Conservation (phyloP, 2,329 filamentous ascomycete species). For the Aspergillus pseudoterreus region DNA sequence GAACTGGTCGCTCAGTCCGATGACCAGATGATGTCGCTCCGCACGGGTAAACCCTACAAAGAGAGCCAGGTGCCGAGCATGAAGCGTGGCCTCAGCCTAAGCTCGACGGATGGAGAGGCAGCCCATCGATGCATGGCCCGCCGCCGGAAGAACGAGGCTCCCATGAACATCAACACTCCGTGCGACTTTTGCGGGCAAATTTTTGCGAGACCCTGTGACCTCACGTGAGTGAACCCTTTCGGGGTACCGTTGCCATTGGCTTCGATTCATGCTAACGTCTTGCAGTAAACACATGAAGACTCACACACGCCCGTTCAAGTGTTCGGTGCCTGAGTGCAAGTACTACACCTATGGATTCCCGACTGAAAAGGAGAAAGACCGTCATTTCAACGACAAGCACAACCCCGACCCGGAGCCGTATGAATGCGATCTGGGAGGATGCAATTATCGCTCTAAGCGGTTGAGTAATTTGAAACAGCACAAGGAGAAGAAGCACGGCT, state of each 20-base stretch:
- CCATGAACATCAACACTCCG: conserved; percentile 76
- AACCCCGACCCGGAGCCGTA: conserved; percentile 74
- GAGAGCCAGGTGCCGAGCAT: conserved; percentile 35
- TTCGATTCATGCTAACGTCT: conserved; percentile 7
- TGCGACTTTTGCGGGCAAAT: conserved; percentile 81
- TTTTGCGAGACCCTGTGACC: conserved; percentile 94
- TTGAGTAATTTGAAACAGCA: conserved; percentile 98
- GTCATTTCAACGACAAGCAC: conserved; percentile 96
- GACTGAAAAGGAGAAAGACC: conserved; percentile 95
- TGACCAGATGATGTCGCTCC: conserved; percentile 74
- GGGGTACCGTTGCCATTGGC: not conserved
- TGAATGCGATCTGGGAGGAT: conserved; percentile 69
- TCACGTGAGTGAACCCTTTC: conserved; percentile 53
- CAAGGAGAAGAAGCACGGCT: conserved; percentile 95
- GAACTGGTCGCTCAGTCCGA: conserved; percentile 80
- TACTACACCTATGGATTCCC: conserved; percentile 90
- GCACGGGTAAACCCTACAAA: conserved; percentile 64
- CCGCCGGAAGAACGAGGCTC: conserved; percentile 86
- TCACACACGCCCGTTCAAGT: conserved; percentile 95
- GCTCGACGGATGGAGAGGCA: conserved; percentile 58
- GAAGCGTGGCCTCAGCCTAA: conserved; percentile 50
- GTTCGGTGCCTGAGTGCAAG: conserved; percentile 75
- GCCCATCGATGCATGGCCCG: conserved; percentile 92
- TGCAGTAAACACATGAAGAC: conserved; percentile 91
- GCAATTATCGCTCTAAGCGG: conserved; percentile 91